phyloP scores from a whole-genome alignment of 1,284 basidiomycete genomes.

The Fomitopsis palustris region DNA sequence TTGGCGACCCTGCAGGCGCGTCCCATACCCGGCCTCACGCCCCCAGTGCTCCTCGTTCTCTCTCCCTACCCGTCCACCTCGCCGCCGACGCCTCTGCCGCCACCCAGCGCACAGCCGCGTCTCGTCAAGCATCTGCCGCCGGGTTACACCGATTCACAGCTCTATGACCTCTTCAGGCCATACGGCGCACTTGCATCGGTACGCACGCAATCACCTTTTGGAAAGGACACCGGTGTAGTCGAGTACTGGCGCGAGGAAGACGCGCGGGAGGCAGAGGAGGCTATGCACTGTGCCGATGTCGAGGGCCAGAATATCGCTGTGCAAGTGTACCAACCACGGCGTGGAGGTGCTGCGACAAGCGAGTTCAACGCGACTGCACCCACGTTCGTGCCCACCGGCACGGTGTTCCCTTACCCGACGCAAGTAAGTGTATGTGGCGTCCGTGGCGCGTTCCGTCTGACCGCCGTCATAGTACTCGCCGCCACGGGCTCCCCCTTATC shows the following conservation, averaged over 20 bases:
- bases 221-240: conserved; percentile 69
- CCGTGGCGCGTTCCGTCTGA: conserved; percentile 4
- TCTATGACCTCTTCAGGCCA: conserved; percentile 74
- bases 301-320: conserved; percentile 80
- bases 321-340: conserved; percentile 66
- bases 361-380: conserved; percentile 75
- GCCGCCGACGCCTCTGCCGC: conserved; percentile 67
- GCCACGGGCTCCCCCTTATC: conserved; percentile 43
- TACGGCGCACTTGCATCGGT: conserved; percentile 71
- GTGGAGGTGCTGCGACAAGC: conserved; percentile 41
- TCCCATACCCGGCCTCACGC: conserved; percentile 54
- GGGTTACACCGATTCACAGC: conserved; percentile 66
- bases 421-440: conserved; percentile 35
- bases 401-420: conserved; percentile 49
- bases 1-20: conserved; percentile 77
- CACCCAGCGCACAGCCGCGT: conserved; percentile 68
- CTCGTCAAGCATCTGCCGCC: conserved; percentile 74
- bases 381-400: conserved; percentile 67
- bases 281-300: conserved; percentile 77
- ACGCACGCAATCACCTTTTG: conserved; percentile 67
- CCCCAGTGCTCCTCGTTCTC: conserved; percentile 58
- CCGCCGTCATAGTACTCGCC: conserved; percentile 53
- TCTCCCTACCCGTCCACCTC: conserved; percentile 72
- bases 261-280: conserved; percentile 71
- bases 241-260: conserved; percentile 91